Conservation (phyloP, 2,329 filamentous ascomycete species). For the Curvularia eragrostidis region DNA sequence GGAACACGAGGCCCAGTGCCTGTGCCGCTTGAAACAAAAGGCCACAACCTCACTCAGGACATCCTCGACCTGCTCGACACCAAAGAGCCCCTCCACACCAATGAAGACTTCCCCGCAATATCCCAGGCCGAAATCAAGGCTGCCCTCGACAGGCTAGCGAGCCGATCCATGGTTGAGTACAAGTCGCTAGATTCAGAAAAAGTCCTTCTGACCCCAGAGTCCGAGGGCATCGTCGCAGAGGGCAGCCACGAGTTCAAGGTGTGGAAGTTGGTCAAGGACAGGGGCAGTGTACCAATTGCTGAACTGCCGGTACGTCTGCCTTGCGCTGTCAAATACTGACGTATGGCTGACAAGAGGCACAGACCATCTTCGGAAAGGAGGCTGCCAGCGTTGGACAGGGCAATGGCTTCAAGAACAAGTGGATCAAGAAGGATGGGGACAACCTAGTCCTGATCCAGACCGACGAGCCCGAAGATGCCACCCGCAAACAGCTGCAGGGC, state of each 20-base stretch:
- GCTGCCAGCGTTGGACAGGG: conserved; percentile 86
- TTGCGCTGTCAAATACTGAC: neutral
- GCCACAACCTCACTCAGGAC: conserved; percentile 71
- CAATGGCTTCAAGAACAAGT: conserved; percentile 83
- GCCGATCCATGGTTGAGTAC: conserved; percentile 86
- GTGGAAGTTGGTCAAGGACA: conserved; percentile 56
- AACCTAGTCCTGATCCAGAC: conserved; percentile 60
- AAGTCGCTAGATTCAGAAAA: conserved; percentile 83
- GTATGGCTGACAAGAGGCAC: conserved; percentile 47
- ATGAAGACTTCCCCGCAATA: conserved; percentile 56
- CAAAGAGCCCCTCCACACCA: conserved; percentile 61
- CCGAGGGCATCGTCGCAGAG: conserved; percentile 71
- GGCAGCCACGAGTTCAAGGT: conserved; percentile 61
- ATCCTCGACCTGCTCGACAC: conserved; percentile 73
- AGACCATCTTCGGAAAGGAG: conserved; percentile 72
- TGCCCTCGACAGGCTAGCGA: conserved; percentile 83
- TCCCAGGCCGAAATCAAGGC: conserved; percentile 71
- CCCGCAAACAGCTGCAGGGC: conserved; percentile 74
- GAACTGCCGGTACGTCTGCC: conserved; percentile 52
- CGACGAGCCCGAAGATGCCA: conserved; percentile 80
- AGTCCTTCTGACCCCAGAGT: conserved; percentile 77
- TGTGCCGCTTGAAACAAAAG: conserved; percentile 49
- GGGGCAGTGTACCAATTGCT: conserved; percentile 55
- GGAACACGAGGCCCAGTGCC: conserved; percentile 58
- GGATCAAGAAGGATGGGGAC: conserved; percentile 69